Evolutionary conservation across 371 early-diverging fungal genomes (phyloP).

Genomic region (Zancudomyces culisetae): DNA sequence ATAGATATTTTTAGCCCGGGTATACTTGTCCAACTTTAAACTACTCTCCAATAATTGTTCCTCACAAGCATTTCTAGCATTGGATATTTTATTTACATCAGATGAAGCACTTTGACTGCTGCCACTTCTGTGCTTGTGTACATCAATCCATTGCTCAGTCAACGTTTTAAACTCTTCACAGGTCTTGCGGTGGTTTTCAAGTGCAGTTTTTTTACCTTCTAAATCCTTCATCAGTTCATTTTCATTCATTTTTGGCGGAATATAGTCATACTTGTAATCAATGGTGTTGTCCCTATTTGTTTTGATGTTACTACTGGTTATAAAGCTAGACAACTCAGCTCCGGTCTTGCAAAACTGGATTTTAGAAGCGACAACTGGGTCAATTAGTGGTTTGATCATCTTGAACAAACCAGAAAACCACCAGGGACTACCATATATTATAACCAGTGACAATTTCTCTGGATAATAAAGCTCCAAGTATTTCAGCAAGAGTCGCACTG

Average conservation of each 20-base stretch:
- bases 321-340: background rate
- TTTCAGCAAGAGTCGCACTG: conserved; percentile 28
- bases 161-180: conserved; percentile 10
- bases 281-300: conserved; percentile 18
- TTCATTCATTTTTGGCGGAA: conserved; percentile 13
- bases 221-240: conserved; percentile 22
- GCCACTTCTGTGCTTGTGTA: too few relatives aligned
- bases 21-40: too few relatives aligned
- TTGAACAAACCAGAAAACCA: background rate
- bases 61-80: too few relatives aligned
- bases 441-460: background rate
- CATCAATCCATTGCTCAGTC: conserved; percentile 17
- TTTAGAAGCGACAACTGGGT: background rate
- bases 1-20: too few relatives aligned
- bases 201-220: conserved; percentile 7
- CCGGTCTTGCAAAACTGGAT: background rate
- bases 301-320: conserved; percentile 24
- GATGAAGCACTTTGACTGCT: too few relatives aligned
- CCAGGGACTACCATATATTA: background rate
- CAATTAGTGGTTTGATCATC: background rate
- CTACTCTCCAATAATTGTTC: too few relatives aligned
- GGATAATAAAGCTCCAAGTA: background rate
- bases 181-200: conserved; percentile 5
- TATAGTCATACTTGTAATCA: conserved; percentile 17
- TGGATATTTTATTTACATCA: too few relatives aligned